Conservation (phyloP, 129 eudicot genomes). For the Chrysanthemum makinoi region DNA sequence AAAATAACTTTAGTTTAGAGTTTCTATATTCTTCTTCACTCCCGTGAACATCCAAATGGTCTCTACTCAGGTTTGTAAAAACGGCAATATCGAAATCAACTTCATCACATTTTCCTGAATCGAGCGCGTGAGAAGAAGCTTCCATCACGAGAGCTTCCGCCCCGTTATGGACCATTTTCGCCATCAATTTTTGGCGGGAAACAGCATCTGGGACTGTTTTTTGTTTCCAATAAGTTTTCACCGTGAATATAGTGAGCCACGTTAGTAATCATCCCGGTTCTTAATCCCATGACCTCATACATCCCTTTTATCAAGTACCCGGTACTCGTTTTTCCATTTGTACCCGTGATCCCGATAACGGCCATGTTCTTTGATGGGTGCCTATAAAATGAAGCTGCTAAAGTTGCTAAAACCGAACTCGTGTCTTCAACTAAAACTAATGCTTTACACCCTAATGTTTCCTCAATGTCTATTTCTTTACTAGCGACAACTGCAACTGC, state of each 20-base stretch:
- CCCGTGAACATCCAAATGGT: constrained; percentile 57
- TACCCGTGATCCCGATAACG: constrained; percentile 85
- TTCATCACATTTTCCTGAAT: constrained; percentile 75
- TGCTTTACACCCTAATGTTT: constrained; percentile 90
- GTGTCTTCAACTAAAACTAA: constrained; percentile 95
- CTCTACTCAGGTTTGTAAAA: constrained; percentile 64
- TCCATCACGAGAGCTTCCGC: constrained; percentile 94
- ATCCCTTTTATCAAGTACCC: constrained; percentile 69
- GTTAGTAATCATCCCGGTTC: constrained; percentile 86
- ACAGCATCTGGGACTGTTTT: constrained; percentile 63
- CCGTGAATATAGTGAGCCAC: constrained; percentile 79
- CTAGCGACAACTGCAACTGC: constrained; percentile 99
- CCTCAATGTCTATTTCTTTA: constrained; percentile 85
- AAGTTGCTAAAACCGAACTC: constrained; percentile 58
- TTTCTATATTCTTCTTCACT: constrained; percentile 65
- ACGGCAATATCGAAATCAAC: constrained; percentile 91
- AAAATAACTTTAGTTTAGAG: constrained; percentile 66
- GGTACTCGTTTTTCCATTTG: constrained; percentile 82
- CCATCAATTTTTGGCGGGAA: constrained; percentile 82
- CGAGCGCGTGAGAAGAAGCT: constrained; percentile 71
- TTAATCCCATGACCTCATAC: constrained; percentile 94
- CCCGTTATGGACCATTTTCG: constrained; percentile 93
- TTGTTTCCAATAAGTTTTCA: constrained; percentile 70
- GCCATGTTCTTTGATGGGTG: constrained; percentile 77
- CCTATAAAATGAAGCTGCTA: constrained; percentile 80